Evolutionary conservation across 306 rosid genomes (phyloP).

Genomic region (Fragaria iinumae): DNA sequence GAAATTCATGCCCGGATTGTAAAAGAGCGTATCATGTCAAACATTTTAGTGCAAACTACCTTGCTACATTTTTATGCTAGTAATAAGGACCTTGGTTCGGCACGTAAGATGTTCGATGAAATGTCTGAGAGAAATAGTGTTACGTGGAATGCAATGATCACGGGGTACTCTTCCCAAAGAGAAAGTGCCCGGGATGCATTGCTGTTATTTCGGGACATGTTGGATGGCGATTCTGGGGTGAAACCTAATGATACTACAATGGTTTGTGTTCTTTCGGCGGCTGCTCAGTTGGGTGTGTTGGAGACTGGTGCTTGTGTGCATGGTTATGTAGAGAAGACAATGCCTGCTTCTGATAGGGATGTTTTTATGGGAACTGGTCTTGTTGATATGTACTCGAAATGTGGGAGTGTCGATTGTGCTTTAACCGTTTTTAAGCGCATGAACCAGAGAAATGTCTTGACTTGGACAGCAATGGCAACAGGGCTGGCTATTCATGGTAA

Average conservation of each 20-base stretch:
- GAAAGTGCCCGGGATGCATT: constrained; percentile 44
- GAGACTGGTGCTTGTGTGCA: constrained; percentile 66
- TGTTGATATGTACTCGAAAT: constrained; percentile 83
- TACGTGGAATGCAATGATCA: constrained; percentile 76
- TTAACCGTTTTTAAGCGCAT: constrained; percentile 45
- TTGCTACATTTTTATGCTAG: constrained; percentile 51
- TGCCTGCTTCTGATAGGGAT: constrained; percentile 51
- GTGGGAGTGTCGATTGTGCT: constrained; percentile 64
- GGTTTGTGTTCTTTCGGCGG: constrained; percentile 61
- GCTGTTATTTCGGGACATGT: constrained; percentile 55
- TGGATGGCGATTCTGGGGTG: constrained; percentile 45
- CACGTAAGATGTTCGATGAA: constrained; percentile 69
- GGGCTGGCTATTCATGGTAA: constrained; percentile 81
- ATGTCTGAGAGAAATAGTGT: constrained; percentile 51
- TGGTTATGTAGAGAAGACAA: constrained; percentile 54
- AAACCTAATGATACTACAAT: constrained; percentile 66
- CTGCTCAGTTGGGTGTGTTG: constrained; percentile 58
- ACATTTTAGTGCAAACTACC: constrained; percentile 56
- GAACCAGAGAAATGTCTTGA: constrained; percentile 57
- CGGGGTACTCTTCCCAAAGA: constrained; percentile 58
- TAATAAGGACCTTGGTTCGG: constrained; percentile 50
- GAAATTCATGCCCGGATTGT: constrained; percentile 49
- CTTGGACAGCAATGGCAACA: constrained; percentile 75
- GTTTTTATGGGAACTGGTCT: constrained; percentile 76
- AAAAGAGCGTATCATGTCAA: constrained; percentile 50